Conservation (phyloP, 345 rosid genomes). For the Litchi chinensis region DNA sequence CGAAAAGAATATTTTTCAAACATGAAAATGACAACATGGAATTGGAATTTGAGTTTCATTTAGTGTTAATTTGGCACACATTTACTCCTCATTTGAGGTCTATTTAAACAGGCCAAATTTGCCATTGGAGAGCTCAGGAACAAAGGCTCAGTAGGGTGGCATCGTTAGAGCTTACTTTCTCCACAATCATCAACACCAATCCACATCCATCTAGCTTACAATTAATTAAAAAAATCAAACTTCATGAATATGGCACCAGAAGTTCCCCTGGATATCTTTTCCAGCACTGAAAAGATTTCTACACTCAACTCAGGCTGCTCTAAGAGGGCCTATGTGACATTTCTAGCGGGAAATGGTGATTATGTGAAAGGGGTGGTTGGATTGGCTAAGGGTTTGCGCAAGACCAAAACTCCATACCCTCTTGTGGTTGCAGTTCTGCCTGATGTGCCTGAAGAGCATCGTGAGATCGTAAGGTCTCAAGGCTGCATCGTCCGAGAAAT, state of each 20-base stretch:
- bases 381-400: constrained; percentile 76
- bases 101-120: constrained; percentile 30
- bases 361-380: constrained; percentile 82
- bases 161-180: constrained; percentile 34
- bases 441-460: constrained; percentile 84
- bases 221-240: background rate
- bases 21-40: constrained; percentile 18
- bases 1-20: background rate
- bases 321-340: constrained; percentile 61
- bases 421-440: constrained; percentile 81
- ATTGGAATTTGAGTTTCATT: constrained; percentile 34
- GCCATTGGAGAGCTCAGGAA: constrained; percentile 26
- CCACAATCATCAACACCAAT: constrained; percentile 26
- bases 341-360: constrained; percentile 76
- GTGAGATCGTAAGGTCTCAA: constrained; percentile 53
- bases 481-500: constrained; percentile 74
- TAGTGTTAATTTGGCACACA: constrained; percentile 30
- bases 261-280: constrained; percentile 30
- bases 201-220: background rate
- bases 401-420: constrained; percentile 60
- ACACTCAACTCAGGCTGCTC: constrained; percentile 26
- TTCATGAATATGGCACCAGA: constrained; percentile 47
- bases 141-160: constrained; percentile 39
- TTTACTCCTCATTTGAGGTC: constrained; percentile 28
- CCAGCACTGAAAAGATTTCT: constrained; percentile 36